Evolutionary conservation across 169 alveolate species (phyloP).

Genomic region (Plasmodium vinckei): DNA sequence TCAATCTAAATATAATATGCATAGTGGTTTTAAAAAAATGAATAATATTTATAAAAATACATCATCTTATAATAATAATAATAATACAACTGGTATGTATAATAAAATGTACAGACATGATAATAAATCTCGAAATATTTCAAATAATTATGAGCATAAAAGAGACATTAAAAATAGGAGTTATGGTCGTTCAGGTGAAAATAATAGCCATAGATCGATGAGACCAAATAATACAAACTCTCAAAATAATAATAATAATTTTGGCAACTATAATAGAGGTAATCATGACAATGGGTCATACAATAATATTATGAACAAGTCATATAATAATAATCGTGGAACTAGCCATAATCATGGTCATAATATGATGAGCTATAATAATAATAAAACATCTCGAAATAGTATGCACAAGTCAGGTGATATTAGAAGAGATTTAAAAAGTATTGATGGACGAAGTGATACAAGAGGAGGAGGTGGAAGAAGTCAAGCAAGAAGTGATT

Average conservation of each 20-base stretch:
- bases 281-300: constrained; percentile 12
- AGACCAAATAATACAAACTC: neutral
- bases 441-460: constrained; percentile 9
- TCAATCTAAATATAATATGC: neutral
- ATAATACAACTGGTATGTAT: neutral
- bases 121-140: constrained; percentile 2
- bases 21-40: constrained; percentile 1
- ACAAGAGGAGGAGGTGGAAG: neutral
- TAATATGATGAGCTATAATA: too few relatives aligned
- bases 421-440: neutral
- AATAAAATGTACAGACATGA: constrained; percentile 25
- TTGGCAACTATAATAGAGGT: neutral
- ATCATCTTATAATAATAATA: neutral
- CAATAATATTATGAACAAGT: neutral
- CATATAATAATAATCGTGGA: neutral
- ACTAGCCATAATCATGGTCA: neutral
- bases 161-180: constrained; percentile 26
- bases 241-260: constrained; percentile 5
- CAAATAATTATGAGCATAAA: constrained; percentile 20
- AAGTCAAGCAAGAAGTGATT: constrained; percentile 3
- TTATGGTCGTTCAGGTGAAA: neutral
- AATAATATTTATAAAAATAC: constrained; percentile 17
- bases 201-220: constrained; percentile 16
- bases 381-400: constrained; percentile 19
- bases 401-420: constrained; percentile 15